Evolutionary conservation across 2,329 filamentous ascomycete species (phyloP), one percentile per base, ranked within the genome.

Genomic region (Alternaria viburni): DNA sequence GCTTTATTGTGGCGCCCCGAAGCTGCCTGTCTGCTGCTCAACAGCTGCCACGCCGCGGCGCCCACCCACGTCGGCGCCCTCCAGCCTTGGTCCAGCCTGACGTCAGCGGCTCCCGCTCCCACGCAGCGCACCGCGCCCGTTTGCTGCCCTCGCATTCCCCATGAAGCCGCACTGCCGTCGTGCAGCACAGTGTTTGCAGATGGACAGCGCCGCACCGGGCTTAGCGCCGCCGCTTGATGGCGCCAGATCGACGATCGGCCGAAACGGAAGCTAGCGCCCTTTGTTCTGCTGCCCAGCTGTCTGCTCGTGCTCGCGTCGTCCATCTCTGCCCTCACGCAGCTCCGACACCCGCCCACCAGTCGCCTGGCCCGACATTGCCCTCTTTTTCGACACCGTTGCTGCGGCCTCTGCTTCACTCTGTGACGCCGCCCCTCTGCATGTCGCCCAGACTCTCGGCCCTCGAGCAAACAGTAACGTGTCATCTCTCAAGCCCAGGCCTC

Each of bases 61-160:
- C 15, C 41, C n/a, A 23, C 25, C 52, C 11, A 26, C 19, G n/a
- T 13, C 13, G 12, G n/a, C 23, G 4, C 9, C 57, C 25, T 23
- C 57, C 36, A 41, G 21, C 12, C 21, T 51, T 30, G 46, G 3
- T 46, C 11, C 21, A 32, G 28, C 57, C 47, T 60, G 57, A 67
- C 65, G 59, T 65, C 65, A 63, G 57, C 61, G 60, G 60, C 64
- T 60, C 45, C 54, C 41, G 60, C 54, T 45, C 21, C 10, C n/a
- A 32, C 49, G 32, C 25, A 13, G 21, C 30, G 21, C 21, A 15
- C 28, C 19, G 49, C 49, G 49, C 49, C 49, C 28, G 49, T 25
- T 25, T 52, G 49, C 49, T 52, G 30, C 19, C 3, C 28, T 36
- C 26, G 17, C 17, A 17, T 25, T 41, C 28, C 43, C 30, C 25